Base-by-base conservation (phyloP, 306 rosid genomes). In the Fragaria iinumae region DNA sequence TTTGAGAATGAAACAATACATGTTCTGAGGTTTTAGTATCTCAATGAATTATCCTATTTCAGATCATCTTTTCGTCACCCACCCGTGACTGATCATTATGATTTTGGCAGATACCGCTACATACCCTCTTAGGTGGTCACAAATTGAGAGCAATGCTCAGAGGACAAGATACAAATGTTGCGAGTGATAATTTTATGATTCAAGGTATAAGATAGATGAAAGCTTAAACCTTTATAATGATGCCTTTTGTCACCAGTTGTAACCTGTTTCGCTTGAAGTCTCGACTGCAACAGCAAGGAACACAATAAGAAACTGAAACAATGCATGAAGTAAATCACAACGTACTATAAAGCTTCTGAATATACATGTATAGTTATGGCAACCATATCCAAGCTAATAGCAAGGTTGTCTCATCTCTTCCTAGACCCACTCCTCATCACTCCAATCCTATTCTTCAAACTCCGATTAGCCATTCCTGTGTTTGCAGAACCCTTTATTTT, bases 221-320 rank as follows among this genome's bases (percentile, higher is more conserved):
- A 67, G 71, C 69, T 73, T 79, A 20, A 73, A 95, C 98, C 99
- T 90, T 92, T 86, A 72, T 95, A 95, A 59, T 84, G 87, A 73
- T 75, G 96, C 78, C 88, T 90, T 80, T 76, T 92, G 86, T 95
- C 99, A 71, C 89, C 91, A 6, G 79, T 84, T 57, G 82, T 82
- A 67, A 78, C 84, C 84, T 92, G 99, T 71, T 86, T 89, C 21
- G 92, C 97, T 82, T 95, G 99, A 86, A 95, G 99, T 80, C 97
- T 87, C 16, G 97, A 75, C 98, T 92, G 91, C 69, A 84, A 73
- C 55, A 64, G 73, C 57, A 59, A 25, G 21, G 21, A 4, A 27
- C 20, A 44, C 32, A n/a, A 32, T 59, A 64, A 68, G 69, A 72
- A 80, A 14, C 4, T 57, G 14, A 72, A 45, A 55, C n/a, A 18